Base-by-base conservation (phyloP, 2,329 filamentous ascomycete genomes). In the Botrytis deweyae region DNA sequence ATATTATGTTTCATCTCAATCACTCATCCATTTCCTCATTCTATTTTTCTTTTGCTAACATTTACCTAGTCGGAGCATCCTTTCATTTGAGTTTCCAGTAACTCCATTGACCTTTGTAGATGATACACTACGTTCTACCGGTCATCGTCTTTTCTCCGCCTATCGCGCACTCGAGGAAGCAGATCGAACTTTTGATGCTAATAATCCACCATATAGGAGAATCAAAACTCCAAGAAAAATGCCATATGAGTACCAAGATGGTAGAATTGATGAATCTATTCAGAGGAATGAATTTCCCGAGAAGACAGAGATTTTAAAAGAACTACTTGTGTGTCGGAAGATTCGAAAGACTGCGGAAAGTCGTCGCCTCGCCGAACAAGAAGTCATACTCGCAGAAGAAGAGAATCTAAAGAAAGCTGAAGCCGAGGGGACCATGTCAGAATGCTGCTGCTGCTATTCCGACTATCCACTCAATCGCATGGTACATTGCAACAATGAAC, bases 401-500 rank as follows among this genome's bases (percentile, higher is more conserved):
- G 77, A 77, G 1, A 87, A 88, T 70, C 75, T 85, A 20, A 76
- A 78, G 14, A 74, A 75, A n/a, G 86, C 87, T 36, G 83, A 83
- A 74, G 82, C 78, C 1, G 82, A 84, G 7, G 88, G 90, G 0
- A 85, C 87, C 29, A 84, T 91, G 59, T 82, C 85, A 18, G 92
- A 95, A 77, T 97, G 92, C 77, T 87, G 86, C 62, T 94, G 92
- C 79, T 97, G 94, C 81, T 96, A 88, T 78, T 85, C 85, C 10
- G 90, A 94, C 6, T 85, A 86, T 68, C 86, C 92, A 2, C 81
- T 89, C 64, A 92, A 93, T 77, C 87, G 90, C 66, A 89, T 93
- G 84, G 86, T 93, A 1, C 85, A 88, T 76, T 97, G 94, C 80
- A 83, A 89, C 69, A 83, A 88, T 71, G 84, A 87, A 0, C 78